Conservation (phyloP, 176 grass and related monocot species). For the Chrysopogon serrulatus region DNA sequence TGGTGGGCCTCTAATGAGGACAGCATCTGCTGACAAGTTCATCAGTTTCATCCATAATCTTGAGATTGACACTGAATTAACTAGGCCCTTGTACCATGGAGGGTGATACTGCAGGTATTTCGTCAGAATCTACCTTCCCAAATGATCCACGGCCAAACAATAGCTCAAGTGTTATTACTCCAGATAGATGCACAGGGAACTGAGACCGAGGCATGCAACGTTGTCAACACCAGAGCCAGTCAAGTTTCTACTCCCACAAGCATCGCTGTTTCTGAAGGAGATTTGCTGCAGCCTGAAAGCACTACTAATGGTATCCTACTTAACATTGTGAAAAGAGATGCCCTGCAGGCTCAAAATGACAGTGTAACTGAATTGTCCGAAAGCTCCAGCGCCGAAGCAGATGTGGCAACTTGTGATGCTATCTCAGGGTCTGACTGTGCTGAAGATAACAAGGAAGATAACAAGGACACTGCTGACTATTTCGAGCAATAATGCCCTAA, state of each 20-base stretch:
- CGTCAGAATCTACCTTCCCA: background rate
- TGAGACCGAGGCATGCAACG: conserved; percentile 1
- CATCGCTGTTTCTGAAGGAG: conserved; percentile 59
- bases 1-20: conserved; percentile 94
- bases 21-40: conserved; percentile 66
- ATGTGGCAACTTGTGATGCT: conserved; percentile 35
- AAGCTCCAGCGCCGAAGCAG: conserved; percentile 24
- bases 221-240: background rate
- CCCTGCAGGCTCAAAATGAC: conserved; percentile 21
- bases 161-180: background rate
- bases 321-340: conserved; percentile 68
- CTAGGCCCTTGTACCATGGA: background rate
- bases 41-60: conserved; percentile 82
- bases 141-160: conserved; percentile 6
- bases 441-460: conserved; percentile 41
- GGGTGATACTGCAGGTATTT: conserved; percentile 31
- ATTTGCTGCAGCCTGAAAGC: conserved; percentile 72
- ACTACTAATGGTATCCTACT: conserved; percentile 59
- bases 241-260: conserved; percentile 23
- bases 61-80: conserved; percentile 60
- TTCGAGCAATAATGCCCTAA: no score
- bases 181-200: conserved; percentile 20
- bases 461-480: conserved; percentile 20
- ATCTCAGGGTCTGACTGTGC: conserved; percentile 40
- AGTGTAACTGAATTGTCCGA: background rate